These are phyloP conservation scores for Apocynum venetum DNA, from an alignment of 257 asterid genomes.

Conservation along the genomic window DNA sequence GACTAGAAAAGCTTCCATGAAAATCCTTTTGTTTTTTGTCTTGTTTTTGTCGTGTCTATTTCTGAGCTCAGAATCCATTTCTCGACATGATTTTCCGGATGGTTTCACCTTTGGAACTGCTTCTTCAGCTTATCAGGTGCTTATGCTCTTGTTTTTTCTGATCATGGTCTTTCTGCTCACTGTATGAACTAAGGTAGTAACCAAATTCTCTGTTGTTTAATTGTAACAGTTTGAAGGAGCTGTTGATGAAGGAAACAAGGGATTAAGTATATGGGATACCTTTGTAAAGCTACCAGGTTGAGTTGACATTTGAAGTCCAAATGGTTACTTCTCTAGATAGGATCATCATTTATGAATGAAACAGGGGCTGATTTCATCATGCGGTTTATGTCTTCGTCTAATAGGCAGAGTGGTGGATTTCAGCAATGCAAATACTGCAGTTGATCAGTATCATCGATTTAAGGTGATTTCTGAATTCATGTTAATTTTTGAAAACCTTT, in stretches of 20 bases:
- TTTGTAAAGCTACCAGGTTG: slow-evolving; percentile 62
- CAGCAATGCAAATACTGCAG: slow-evolving; percentile 78
- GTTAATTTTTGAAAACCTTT: background rate
- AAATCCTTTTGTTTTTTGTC: slow-evolving; percentile 17
- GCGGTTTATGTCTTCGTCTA: background rate
- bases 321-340: background rate
- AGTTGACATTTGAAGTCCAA: background rate
- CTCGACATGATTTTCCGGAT: slow-evolving; percentile 63
- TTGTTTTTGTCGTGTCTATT: slow-evolving; percentile 18
- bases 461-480: slow-evolving; percentile 30
- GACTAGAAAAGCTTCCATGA: slow-evolving; percentile 19
- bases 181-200: too few relatives aligned
- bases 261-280: slow-evolving; percentile 81
- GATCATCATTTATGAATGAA: background rate
- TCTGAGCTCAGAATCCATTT: slow-evolving; percentile 38
- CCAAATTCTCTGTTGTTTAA: background rate
- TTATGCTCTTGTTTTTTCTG: background rate
- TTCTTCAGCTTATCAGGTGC: slow-evolving; percentile 89
- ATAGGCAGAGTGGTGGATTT: slow-evolving; percentile 72
- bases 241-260: slow-evolving; percentile 75
- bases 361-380: background rate
- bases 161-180: too few relatives aligned
- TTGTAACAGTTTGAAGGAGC: slow-evolving; percentile 77
- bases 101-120: slow-evolving; percentile 87
- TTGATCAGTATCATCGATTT: slow-evolving; percentile 88